Evolutionary conservation across 352 stramenopile species (phyloP).

Genomic region (Phytophthora multivora): DNA sequence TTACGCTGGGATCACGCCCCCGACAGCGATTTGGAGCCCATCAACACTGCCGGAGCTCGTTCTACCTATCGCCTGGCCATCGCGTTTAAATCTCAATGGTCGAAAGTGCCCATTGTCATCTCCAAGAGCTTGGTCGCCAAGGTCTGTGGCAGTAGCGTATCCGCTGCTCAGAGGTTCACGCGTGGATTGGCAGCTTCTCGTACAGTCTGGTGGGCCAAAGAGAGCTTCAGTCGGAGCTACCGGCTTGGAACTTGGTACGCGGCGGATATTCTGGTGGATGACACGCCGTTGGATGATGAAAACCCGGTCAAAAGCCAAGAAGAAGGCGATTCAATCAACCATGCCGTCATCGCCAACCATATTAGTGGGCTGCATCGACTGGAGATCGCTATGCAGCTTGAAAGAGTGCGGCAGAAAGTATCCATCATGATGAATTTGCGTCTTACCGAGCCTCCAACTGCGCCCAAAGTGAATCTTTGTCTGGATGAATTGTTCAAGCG

Average conservation of each 20-base stretch:
- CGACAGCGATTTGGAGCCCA: constrained; percentile 29
- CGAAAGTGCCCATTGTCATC: constrained; percentile 58
- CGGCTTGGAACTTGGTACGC: constrained; percentile 80
- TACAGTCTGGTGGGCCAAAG: constrained; percentile 80
- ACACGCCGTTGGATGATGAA: constrained; percentile 7
- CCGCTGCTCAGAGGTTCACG: constrained; percentile 52
- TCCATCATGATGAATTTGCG: constrained; percentile 49
- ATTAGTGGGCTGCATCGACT: constrained; percentile 52
- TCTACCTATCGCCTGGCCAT: constrained; percentile 69
- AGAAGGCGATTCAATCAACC: constrained; percentile 6
- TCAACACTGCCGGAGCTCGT: constrained; percentile 49
- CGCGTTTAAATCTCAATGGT: constrained; percentile 55
- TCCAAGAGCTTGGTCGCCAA: constrained; percentile 78
- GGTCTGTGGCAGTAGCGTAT: constrained; percentile 45
- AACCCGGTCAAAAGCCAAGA: background rate
- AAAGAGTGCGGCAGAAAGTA: constrained; percentile 69
- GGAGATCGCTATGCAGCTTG: constrained; percentile 57
- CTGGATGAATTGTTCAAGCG: constrained; percentile 43
- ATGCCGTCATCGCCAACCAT: constrained; percentile 29
- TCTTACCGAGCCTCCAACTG: constrained; percentile 21
- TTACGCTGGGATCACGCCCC: constrained; percentile 58
- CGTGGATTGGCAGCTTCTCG: constrained; percentile 51
- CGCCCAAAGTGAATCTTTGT: constrained; percentile 38
- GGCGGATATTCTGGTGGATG: constrained; percentile 42
- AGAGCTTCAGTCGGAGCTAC: constrained; percentile 77